Conservation (phyloP, 208 protist genomes). For the Giardia muris region DNA sequence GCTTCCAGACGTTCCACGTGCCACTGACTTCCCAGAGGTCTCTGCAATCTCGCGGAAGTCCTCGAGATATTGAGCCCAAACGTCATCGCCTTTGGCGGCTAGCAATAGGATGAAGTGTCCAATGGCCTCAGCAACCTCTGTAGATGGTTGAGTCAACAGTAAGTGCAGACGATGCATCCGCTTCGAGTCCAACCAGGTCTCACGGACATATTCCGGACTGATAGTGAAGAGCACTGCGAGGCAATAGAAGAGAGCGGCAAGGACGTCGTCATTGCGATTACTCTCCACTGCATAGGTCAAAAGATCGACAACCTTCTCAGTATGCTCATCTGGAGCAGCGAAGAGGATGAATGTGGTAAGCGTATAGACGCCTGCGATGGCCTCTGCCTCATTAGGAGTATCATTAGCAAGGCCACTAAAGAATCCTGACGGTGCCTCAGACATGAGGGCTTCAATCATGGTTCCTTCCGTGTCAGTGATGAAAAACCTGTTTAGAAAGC, state of each 20-base stretch:
- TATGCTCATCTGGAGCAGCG: background rate
- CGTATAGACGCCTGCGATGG: background rate
- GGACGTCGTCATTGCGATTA: background rate
- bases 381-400: background rate
- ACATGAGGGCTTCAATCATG: background rate
- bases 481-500: background rate
- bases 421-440: background rate
- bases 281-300: background rate
- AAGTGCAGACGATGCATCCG: background rate
- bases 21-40: background rate
- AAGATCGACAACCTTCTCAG: background rate
- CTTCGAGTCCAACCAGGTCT: background rate
- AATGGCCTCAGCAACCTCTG: background rate
- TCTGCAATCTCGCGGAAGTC: background rate
- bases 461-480: background rate
- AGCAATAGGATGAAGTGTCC: background rate
- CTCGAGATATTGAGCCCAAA: background rate
- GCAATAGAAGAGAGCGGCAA: background rate
- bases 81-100: background rate
- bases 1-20: background rate
- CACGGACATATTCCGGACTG: background rate
- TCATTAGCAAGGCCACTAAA: background rate
- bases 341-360: background rate
- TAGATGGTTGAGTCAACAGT: background rate
- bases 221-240: background rate